Conservation (phyloP, 2,329 filamentous ascomycete species). For the Stagonosporopsis cucurbitacearum region DNA sequence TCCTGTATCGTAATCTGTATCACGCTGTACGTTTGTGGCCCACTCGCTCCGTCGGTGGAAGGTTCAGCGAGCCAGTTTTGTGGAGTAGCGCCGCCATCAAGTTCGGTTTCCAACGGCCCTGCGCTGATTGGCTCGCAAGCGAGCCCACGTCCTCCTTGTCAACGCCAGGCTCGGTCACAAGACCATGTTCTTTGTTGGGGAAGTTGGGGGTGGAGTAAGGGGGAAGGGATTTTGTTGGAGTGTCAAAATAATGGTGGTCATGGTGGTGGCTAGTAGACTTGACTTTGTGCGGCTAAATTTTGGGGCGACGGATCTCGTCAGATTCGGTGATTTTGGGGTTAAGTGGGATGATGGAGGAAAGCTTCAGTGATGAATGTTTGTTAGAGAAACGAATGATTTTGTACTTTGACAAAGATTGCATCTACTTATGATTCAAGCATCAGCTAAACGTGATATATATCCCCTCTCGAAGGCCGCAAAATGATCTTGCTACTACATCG, state of each 20-base stretch:
- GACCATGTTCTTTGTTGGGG: background rate
- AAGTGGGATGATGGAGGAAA: background rate
- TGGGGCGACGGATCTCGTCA: background rate
- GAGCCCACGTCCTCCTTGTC: constrained; percentile 2
- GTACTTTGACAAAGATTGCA: no score
- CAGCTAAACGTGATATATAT: background rate
- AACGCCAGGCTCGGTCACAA: constrained; percentile 11
- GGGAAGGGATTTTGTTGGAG: background rate
- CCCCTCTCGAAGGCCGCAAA: background rate
- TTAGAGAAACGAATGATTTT: background rate
- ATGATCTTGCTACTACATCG: constrained; percentile 8
- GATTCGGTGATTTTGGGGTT: background rate
- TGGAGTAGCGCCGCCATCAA: background rate
- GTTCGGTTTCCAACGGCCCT: constrained; percentile 8
- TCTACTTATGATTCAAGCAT: background rate
- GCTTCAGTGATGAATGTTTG: background rate
- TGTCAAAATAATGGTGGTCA: background rate
- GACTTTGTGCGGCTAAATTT: no score
- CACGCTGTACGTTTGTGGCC: background rate
- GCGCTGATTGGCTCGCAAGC: constrained; percentile 20
- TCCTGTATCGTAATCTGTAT: background rate
- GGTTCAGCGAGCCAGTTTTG: background rate
- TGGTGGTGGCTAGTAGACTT: no score
- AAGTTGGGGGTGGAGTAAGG: background rate
- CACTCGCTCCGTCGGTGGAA: no score